Percentiles rank a stretch among this genome's conserved stretches.
phyloP scores from a whole-genome alignment of 2,329 filamentous ascomycete species.

The Truncatella angustata region DNA sequence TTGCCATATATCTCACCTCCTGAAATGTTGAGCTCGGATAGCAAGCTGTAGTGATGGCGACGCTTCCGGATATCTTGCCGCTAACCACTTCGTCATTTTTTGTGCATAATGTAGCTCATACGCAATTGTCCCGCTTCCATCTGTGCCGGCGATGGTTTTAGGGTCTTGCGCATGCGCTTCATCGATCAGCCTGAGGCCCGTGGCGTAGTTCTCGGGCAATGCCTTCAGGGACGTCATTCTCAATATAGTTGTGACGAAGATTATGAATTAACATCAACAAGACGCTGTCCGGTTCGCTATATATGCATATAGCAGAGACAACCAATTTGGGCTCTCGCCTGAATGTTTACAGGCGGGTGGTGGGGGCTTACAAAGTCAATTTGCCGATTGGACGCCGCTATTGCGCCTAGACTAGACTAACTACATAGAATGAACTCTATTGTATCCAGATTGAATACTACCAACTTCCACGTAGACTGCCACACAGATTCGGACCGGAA shows the following conservation, averaged over 20 bases:
- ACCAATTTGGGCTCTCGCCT: background rate
- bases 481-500: too few species aligned
- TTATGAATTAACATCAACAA: background rate
- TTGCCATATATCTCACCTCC: conserved; percentile 44
- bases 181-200: conserved; percentile 69
- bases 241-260: background rate
- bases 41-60: conserved; percentile 70
- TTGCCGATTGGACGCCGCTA: conserved; percentile 5
- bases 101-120: conserved; percentile 82
- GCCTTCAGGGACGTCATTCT: conserved; percentile 3
- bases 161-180: conserved; percentile 69
- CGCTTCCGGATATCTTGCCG: conserved; percentile 56
- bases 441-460: background rate
- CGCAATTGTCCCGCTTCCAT: conserved; percentile 17
- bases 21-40: conserved; percentile 81
- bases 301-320: background rate
- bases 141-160: conserved; percentile 45
- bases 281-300: too few species aligned
- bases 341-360: background rate
- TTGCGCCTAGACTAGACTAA: too few species aligned
- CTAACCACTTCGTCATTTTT: conserved; percentile 75
- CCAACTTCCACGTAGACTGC: too few species aligned
- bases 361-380: conserved; percentile 8
- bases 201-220: conserved; percentile 38
- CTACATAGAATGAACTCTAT: conserved; percentile 1